phyloP scores from a whole-genome alignment of 768 basidiomycete species.

The Pleurotus eryngii region DNA sequence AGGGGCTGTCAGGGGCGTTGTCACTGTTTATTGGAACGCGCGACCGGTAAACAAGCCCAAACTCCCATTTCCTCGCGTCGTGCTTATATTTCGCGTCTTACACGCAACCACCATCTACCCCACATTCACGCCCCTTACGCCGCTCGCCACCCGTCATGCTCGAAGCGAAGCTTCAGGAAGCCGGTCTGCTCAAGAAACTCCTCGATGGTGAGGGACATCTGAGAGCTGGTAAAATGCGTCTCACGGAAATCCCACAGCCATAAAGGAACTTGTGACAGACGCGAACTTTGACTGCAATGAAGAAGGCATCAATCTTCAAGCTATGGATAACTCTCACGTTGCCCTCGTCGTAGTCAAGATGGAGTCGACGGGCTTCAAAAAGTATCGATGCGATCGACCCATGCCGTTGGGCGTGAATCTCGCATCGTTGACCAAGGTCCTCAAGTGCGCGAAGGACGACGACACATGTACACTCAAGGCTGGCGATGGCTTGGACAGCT shows the following conservation, averaged over 20 bases:
- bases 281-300: conserved; percentile 98
- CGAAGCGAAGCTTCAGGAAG: conserved; percentile 89
- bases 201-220: conserved; percentile 69
- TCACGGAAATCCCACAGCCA: conserved; percentile 47
- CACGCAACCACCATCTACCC: background rate
- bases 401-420: conserved; percentile 91
- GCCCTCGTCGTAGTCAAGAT: conserved; percentile 91
- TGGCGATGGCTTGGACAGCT: conserved; percentile 82
- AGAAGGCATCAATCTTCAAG: conserved; percentile 91
- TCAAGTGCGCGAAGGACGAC: conserved; percentile 97
- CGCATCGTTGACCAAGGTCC: conserved; percentile 85
- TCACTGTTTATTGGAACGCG: background rate
- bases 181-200: conserved; percentile 86
- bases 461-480: conserved; percentile 91
- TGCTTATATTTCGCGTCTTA: background rate
- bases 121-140: background rate
- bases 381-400: conserved; percentile 92
- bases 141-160: conserved; percentile 48
- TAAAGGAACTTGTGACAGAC: conserved; percentile 97
- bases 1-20: background rate
- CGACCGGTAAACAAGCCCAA: background rate
- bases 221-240: background rate
- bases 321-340: conserved; percentile 99
- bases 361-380: conserved; percentile 72
- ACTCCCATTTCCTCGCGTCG: background rate